Percentiles rank a stretch among this genome's conserved stretches.
These are phyloP conservation scores for Daldinia grandis DNA, from an alignment of 495 filamentous ascomycete species.

Conservation along the genomic window DNA sequence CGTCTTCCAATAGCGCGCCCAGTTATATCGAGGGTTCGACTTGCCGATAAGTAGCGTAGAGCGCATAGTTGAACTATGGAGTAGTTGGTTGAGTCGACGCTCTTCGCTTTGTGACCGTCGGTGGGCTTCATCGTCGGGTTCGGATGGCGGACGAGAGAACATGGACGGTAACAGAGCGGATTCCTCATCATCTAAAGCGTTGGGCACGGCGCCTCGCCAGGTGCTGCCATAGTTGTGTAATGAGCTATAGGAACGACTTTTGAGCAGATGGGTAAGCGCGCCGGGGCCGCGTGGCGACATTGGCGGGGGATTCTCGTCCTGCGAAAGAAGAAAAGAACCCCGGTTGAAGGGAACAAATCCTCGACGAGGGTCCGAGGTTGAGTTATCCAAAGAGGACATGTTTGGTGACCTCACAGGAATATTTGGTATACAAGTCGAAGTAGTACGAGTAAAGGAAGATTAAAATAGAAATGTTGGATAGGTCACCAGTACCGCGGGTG, in stretches of 20 bases:
- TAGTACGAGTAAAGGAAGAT: not conserved
- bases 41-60: constrained; percentile 81
- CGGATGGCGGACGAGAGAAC: constrained; percentile 27
- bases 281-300: constrained; percentile 47
- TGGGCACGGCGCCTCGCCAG: constrained; percentile 34
- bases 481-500: not conserved
- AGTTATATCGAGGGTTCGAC: constrained; percentile 76
- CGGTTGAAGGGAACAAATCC: constrained; percentile 37
- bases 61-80: constrained; percentile 75
- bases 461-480: not conserved
- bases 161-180: constrained; percentile 24
- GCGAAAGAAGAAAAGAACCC: constrained; percentile 46
- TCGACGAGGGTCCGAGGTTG: constrained; percentile 30
- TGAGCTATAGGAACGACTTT: constrained; percentile 40
- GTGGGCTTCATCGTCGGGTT: constrained; percentile 49
- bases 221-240: constrained; percentile 44
- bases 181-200: constrained; percentile 40
- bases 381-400: constrained; percentile 42
- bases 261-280: constrained; percentile 41
- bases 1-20: constrained; percentile 78
- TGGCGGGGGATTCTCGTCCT: constrained; percentile 47
- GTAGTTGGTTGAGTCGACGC: constrained; percentile 59
- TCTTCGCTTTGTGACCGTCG: constrained; percentile 52
- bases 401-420: not conserved
- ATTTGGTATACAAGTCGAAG: not conserved